Base-by-base conservation (phyloP, 331 rosid genomes). In the Malus hybrid region DNA sequence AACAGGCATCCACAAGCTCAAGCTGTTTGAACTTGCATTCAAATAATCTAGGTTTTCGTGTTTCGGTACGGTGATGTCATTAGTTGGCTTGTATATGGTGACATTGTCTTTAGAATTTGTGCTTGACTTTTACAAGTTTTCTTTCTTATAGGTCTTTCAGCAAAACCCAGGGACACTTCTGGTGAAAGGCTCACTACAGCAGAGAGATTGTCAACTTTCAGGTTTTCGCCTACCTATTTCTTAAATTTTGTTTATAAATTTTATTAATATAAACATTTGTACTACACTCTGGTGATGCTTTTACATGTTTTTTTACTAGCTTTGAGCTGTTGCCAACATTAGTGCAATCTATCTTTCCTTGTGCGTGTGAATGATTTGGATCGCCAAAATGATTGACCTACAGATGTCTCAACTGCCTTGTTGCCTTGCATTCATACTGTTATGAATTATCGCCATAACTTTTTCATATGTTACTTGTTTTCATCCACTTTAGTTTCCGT, bases 151-250 rank as follows among this genome's bases (percentile, higher is more conserved):
- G 97, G 91, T 92, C 76, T 88, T 90, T 84, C 97, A 92, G 85
- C 97, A 92, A 81, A 84, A 80, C 52, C 96, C 92, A 0, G 96
- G 96, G 68, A 86, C 91, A 67, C 85, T 88, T 75, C 86, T 92
- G 71, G 94, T 90, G 83, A 92, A 87, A 81, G 92, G 92, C 74
- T 87, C 96, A 68, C 80, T 88, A 80, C 87, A 86, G 84, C 92
- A 86, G 50, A 81, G 48, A 79, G 77, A 84, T 44, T 73, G 79
- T 64, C 77, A 86, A 75, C 31, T 74, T 73, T 81, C 91, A 88
- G 97, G 97, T 92, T 72, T 79, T 76, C 75, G 20, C 75, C 33
- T 32, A 42, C 71, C 59, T 52, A 16, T 42, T 34, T 57, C 69
- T 63, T 1, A 11, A 18, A 7, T 24, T 57, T 33, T 44, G 13